Conservation (phyloP, 768 basidiomycete species). For the Rhodotorula babjevae region DNA sequence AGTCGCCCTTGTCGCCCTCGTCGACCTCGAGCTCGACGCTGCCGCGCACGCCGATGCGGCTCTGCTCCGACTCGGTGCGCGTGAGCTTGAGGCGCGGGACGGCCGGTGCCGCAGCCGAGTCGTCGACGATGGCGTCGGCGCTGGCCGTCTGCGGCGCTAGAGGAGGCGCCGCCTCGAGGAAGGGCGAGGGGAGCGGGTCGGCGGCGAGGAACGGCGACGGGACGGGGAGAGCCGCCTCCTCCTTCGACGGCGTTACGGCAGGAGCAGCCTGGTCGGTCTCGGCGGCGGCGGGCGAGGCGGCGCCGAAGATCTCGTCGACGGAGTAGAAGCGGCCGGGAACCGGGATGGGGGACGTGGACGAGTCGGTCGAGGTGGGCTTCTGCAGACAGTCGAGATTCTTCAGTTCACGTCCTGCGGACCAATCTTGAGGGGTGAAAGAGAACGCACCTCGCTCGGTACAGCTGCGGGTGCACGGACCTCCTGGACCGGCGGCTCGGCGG, state of each 20-base stretch:
- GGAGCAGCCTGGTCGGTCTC: too few relatives aligned
- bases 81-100: slow-evolving; percentile 27
- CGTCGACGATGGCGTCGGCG: neutral
- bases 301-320: slow-evolving; percentile 29
- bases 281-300: neutral
- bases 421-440: too few relatives aligned
- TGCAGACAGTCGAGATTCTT: too few relatives aligned
- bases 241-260: too few relatives aligned
- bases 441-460: too few relatives aligned
- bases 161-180: neutral
- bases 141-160: neutral
- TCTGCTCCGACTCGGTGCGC: slow-evolving; percentile 31
- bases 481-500: neutral
- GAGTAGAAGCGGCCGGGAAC: slow-evolving; percentile 15
- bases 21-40: slow-evolving; percentile 17
- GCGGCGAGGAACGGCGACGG: neutral
- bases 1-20: neutral
- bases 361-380: neutral
- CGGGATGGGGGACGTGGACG: neutral
- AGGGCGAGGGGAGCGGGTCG: neutral
- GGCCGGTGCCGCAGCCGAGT: neutral
- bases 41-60: slow-evolving; percentile 11
- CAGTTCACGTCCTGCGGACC: too few relatives aligned
- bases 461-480: neutral
- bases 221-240: neutral